Evolutionary conservation across 768 basidiomycete genomes (phyloP), one percentile per base, ranked within the genome.

Genomic region (Termitomyces sp.): DNA sequence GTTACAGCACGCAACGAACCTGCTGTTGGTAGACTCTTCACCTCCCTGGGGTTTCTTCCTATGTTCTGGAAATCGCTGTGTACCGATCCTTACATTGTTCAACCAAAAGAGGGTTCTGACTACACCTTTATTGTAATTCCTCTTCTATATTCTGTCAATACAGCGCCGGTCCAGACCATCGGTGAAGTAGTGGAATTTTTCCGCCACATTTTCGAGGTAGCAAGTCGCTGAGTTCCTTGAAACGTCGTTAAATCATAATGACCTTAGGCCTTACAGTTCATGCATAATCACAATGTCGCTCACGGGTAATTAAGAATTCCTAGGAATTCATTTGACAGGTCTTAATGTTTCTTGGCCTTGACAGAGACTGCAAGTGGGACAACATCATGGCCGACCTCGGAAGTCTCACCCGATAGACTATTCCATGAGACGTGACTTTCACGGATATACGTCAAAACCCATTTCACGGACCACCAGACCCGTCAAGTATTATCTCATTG

Each of bases 11-110:
- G 68, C 23, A 16, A 66, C 0, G 75, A 79, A 25, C 54, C 67
- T 17, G 58, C 69, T 2, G 72, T 77, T 37, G 64, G 59, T 0
- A 50, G 28, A 54, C 59, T 68, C 64, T 59, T 68, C 54, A 61
- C 63, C 10, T 47, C 55, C 16, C 54, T 59, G 11, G 48, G 58
- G 8, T 47, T n/a, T 63, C 10, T 43, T 45, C 0, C 25, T 30
- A 25, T 59, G 68, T 50, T 57, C 68, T 40, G 53, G 59, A 42
- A 79, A 76, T n/a, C 72, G 73, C 45, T 74, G 73, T 14, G 64
- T 72, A 3, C 73, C 70, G 0, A 39, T 76, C 9, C 62, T 63
- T 25, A 70, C 12, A 54, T 63, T 6, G 35, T 71, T 19, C 48
- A 57, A 11, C 39, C 63, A 11, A 64, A 64, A 14, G 62, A 66